Evolutionary conservation across 805 yeast genomes (phyloP), one percentile per base, ranked within the genome.

Genomic region (Lachancea meyersii): DNA sequence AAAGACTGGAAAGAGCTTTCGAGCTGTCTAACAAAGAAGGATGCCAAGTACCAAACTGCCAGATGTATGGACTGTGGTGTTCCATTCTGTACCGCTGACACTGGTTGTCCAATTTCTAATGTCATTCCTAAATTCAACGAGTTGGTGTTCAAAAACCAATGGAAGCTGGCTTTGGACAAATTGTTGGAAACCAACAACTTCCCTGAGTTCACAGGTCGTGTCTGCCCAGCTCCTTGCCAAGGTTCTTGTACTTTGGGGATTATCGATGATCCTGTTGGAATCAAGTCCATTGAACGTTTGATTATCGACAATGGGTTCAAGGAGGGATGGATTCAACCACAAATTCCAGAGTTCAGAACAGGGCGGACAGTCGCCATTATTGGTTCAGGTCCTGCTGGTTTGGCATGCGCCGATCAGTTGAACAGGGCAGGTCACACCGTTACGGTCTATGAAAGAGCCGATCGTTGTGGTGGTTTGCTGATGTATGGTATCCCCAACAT

Each of bases 1-100:
- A 75, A 75, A 56, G 97, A 93, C 67, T 93, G 97, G 97, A 77
- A 82, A 51, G 97, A 91, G 68, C 75, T 91, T 63, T 80, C 94
- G 10, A 68, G 78, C 11, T 78, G 96, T 43, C 72, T 91, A 54
- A 72, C 87, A 44, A 84, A 86, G 67, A 88, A 84, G 40, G 97
- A 93, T 53, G 81, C 91, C 58, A 77, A 80, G 63, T 77, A 75
- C 63, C 97, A 91, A 71, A 86, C 97, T 45, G 96, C 97, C 13
- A 80, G 98, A 67, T 91, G 98, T 76, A 91, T 93, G 95, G 97
- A 91, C 69, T 91, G 98, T 74, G 98, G 98, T 73, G 94, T 93
- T 55, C 98, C 98, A 46, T 91, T 91, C 79, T 91, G 98, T 74
- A 94, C 91, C 60, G 83, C 95, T 37, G 97, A 91, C 65, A 85